Base-by-base conservation (phyloP, 108 stramenopile species). In the Epithemia pelagica region DNA sequence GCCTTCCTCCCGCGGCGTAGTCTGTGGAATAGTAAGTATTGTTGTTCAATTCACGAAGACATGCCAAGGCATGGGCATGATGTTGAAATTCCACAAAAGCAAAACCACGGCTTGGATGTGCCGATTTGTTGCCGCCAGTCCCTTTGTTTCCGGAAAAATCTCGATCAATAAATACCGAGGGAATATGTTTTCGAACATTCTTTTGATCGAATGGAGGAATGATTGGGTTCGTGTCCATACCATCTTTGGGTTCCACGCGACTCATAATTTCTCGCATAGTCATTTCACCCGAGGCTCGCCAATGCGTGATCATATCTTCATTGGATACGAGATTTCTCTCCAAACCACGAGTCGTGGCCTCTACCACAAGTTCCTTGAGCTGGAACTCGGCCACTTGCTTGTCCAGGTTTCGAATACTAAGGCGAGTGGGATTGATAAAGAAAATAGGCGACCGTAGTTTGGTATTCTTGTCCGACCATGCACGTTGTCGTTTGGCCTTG, bases 31-130 rank as follows among this genome's bases (percentile, higher is more conserved):
- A 98, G 0, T 69, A 65, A 0, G 96, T 85, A 75, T 99, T 98
- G 80, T 99, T 97, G 78, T 99, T 99, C 64, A 98, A 69, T 59
- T 90, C 85, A 15, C 99, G 87, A 53, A 99, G 77, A 52, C 92
- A 95, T 1, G 97, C 97, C 61, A 99, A 74, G 3, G 99, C 97
- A 82, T 95, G 94, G 19, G 80, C 82, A 81, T 99, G 99, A 70
- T 96, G 82, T 7, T 82, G 77, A 68, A 98, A 99, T 73, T 99
- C 97, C 28, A 91, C 96, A 82, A 99, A 99, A n/a, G 84, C 99
- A 77, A 96, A 99, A 23, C 99, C 99, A 62, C 92, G 87, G 58
- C 92, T 94, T 1, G 82, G 79, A 30, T 79, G 82, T 30, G 77
- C 65, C 46, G 75, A 72, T 46, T 74, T 67, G 37, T 46, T 46